Evolutionary conservation across 495 filamentous ascomycete species (phyloP).

Genomic region (Tuber calosporum): DNA sequence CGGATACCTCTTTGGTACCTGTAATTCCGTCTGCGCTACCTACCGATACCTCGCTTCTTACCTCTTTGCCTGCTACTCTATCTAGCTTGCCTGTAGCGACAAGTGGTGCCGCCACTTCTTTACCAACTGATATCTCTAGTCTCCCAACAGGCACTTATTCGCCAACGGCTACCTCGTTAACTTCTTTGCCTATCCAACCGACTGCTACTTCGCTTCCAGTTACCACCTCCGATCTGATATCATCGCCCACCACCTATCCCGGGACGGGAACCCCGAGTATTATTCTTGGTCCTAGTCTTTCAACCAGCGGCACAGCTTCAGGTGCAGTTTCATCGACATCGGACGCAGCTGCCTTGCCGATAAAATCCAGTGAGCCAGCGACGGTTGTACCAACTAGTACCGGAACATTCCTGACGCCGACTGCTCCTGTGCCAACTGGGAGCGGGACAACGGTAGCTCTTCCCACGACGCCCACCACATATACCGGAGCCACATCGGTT

Average conservation of each 20-base stretch:
- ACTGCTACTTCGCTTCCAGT: conserved; percentile 16
- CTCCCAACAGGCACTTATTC: conserved; percentile 13
- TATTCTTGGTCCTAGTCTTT: conserved; percentile 7
- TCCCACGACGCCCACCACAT: conserved; percentile 8
- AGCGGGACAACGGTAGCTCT: conserved; percentile 27
- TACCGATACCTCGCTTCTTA: not conserved
- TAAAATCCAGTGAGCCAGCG: conserved; percentile 15
- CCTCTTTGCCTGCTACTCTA: conserved; percentile 13
- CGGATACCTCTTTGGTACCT: not conserved
- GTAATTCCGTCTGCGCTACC: not conserved
- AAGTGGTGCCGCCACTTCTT: not conserved
- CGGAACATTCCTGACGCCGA: conserved; percentile 14
- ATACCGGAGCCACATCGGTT: conserved; percentile 1
- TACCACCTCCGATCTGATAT: not conserved
- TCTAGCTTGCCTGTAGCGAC: not conserved
- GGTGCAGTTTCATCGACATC: conserved; percentile 2
- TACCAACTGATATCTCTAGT: not conserved
- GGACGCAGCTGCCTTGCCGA: no score
- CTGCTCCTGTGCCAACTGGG: conserved; percentile 20
- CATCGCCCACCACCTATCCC: not conserved
- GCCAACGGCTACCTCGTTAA: conserved; percentile 16
- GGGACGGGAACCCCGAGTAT: conserved; percentile 1
- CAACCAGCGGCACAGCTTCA: conserved; percentile 2
- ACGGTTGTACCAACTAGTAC: conserved; percentile 18
- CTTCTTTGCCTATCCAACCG: conserved; percentile 9